A percentile compares a stretch with the other conserved stretches of the same genome.
These are phyloP conservation scores for Cytospora leucostoma DNA, from an alignment of 2,329 filamentous ascomycete species.

Conservation along the genomic window DNA sequence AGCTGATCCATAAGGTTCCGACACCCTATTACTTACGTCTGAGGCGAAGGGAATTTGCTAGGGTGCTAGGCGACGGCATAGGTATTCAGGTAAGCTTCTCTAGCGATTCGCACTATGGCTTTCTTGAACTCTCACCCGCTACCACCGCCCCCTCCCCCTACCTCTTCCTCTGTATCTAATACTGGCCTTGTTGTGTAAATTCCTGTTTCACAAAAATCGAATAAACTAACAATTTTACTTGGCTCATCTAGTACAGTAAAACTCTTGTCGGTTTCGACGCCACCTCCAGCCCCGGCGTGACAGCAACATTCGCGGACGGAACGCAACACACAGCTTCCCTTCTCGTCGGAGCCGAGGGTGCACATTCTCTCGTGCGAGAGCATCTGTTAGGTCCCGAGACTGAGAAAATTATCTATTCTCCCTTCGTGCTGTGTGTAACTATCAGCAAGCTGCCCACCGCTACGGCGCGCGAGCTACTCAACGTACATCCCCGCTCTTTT, in stretches of 20 bases:
- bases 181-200: neutral
- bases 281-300: constrained; percentile 11
- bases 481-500: constrained; percentile 16
- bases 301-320: constrained; percentile 25
- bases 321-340: constrained; percentile 22
- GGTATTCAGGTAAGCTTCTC: constrained; percentile 33
- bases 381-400: constrained; percentile 25
- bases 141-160: neutral
- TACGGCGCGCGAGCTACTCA: constrained; percentile 2
- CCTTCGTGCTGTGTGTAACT: constrained; percentile 18
- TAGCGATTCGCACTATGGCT: too few species aligned
- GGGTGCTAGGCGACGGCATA: constrained; percentile 33
- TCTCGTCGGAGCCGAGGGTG: constrained; percentile 29
- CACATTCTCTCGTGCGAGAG: constrained; percentile 26
- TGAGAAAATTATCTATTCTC: constrained; percentile 12
- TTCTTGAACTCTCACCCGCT: neutral
- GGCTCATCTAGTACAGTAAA: constrained; percentile 31
- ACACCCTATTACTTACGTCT: constrained; percentile 35
- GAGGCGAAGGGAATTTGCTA: constrained; percentile 34
- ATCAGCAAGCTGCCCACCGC: constrained; percentile 20
- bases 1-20: constrained; percentile 32
- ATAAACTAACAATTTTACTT: neutral
- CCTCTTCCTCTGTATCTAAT: neutral
- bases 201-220: neutral
- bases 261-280: constrained; percentile 28